These are phyloP conservation scores for Alternaria triticimaculans DNA, from an alignment of 2,329 filamentous ascomycete species.

Conservation along the genomic window DNA sequence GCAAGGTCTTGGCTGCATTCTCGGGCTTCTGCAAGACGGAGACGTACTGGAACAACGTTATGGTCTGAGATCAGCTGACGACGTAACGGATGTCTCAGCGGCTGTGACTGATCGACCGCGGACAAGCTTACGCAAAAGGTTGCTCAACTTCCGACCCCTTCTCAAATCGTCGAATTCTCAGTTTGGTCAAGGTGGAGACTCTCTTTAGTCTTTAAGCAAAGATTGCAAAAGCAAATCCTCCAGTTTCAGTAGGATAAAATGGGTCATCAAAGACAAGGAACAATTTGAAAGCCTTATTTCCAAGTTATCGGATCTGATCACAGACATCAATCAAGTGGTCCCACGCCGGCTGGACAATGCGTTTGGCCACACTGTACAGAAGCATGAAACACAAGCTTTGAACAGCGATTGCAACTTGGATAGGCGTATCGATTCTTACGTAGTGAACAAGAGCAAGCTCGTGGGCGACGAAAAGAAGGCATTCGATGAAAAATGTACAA, in stretches of 20 bases:
- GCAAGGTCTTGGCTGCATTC: neutral
- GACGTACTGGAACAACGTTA: neutral
- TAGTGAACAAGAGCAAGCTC: too few relatives aligned
- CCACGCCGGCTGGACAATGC: neutral
- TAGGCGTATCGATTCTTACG: too few relatives aligned
- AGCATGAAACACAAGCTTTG: too few relatives aligned
- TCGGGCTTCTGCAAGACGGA: neutral
- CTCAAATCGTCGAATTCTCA: too few relatives aligned
- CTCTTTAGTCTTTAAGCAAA: too few relatives aligned
- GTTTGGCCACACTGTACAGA: neutral
- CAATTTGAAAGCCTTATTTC: neutral
- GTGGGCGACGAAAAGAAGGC: neutral
- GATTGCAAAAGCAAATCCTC: too few relatives aligned
- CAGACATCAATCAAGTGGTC: neutral
- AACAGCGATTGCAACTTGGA: too few relatives aligned
- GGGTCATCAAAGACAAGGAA: constrained; percentile 3
- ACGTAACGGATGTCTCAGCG: neutral
- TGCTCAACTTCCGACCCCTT: neutral
- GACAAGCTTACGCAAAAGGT: neutral
- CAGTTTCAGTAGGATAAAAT: neutral
- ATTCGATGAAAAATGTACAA: neutral
- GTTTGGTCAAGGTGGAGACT: too few relatives aligned
- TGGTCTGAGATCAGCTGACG: neutral
- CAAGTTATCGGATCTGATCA: neutral
- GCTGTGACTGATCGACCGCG: neutral